Conservation (phyloP, 306 rosid genomes). For the Pyrus communis region DNA sequence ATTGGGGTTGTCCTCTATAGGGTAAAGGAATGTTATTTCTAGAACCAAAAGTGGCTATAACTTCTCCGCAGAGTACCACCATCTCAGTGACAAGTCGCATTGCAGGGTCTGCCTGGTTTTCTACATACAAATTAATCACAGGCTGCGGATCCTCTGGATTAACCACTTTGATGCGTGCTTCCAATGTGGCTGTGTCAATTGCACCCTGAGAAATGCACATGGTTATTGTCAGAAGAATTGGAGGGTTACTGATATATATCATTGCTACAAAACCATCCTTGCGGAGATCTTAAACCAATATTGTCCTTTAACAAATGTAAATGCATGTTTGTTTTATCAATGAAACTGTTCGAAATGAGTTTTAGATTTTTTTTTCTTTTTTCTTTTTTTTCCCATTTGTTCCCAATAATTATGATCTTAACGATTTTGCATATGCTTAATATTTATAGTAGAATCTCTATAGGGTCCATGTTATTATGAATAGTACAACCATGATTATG, state of each 20-base stretch:
- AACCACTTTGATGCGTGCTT: conserved; percentile 82
- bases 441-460: background rate
- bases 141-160: conserved; percentile 85
- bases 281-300: background rate
- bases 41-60: conserved; percentile 74
- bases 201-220: conserved; percentile 63
- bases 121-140: conserved; percentile 71
- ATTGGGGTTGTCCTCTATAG: conserved; percentile 96
- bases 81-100: conserved; percentile 95
- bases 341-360: background rate
- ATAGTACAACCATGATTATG: background rate
- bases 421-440: background rate
- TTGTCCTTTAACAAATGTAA: background rate
- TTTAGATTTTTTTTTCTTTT: no score
- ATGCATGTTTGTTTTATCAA: background rate
- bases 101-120: conserved; percentile 92
- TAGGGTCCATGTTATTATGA: conserved; percentile 1
- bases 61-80: conserved; percentile 98
- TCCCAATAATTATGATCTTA: background rate
- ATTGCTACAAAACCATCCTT: background rate
- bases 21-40: conserved; percentile 76
- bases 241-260: background rate
- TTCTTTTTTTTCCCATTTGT: background rate
- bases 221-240: background rate
- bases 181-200: conserved; percentile 66